Conservation (phyloP, 805 yeast genomes). For the Candida nanaspora region DNA sequence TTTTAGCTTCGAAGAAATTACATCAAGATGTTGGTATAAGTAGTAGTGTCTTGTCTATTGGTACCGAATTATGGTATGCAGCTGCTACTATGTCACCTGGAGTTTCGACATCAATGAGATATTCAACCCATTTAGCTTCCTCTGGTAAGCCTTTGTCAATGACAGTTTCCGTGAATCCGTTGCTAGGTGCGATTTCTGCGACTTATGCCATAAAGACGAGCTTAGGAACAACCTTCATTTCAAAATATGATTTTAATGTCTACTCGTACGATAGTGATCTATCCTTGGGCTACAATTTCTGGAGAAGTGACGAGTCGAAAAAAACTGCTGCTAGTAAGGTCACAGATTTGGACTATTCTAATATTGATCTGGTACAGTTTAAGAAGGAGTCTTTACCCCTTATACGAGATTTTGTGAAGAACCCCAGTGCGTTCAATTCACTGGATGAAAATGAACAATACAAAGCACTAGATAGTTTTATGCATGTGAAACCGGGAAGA, state of each 20-base stretch:
- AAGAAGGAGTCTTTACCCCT: conserved; percentile 3
- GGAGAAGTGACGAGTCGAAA: conserved; percentile 34
- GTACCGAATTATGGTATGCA: conserved; percentile 88
- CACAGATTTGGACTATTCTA: not conserved
- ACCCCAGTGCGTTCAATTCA: conserved; percentile 8
- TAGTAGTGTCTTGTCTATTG: conserved; percentile 57
- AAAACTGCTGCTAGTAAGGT: not conserved
- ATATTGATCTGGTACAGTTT: not conserved
- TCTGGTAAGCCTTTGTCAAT: conserved; percentile 87
- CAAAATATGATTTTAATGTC: conserved; percentile 82
- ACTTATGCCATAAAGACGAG: conserved; percentile 83
- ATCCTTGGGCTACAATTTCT: conserved; percentile 79
- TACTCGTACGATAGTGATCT: conserved; percentile 87
- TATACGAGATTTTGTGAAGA: conserved; percentile 1
- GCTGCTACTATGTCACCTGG: conserved; percentile 83
- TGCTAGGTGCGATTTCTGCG: conserved; percentile 82
- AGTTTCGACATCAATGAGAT: conserved; percentile 74
- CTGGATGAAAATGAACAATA: conserved; percentile 15
- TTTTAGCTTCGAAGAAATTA: not conserved
- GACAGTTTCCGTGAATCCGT: conserved; percentile 81
- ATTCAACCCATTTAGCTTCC: conserved; percentile 69
- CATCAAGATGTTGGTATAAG: not conserved
- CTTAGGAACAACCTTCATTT: conserved; percentile 65
- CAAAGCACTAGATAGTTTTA: conserved; percentile 12
- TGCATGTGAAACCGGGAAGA: conserved; percentile 15